phyloP scores from a whole-genome alignment of 2,329 filamentous ascomycete genomes.

The Curvularia verruculosa region DNA sequence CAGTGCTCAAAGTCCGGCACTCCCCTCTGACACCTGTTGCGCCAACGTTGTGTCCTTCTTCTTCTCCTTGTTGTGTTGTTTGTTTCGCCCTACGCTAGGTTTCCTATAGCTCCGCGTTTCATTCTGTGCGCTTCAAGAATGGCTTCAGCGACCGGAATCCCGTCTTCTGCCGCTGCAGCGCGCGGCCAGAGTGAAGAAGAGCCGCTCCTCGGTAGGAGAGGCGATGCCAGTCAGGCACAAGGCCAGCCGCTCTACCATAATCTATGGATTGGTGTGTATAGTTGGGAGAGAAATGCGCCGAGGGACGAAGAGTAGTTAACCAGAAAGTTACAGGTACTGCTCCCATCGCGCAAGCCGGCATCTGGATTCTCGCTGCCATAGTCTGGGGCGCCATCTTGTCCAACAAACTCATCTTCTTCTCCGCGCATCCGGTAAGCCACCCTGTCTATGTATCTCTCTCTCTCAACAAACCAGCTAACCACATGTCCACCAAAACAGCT shows the following conservation, averaged over 20 bases:
- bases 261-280: slow-evolving; percentile 71
- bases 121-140: slow-evolving; percentile 51
- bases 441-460: background rate
- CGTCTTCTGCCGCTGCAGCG: slow-evolving; percentile 54
- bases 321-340: slow-evolving; percentile 72
- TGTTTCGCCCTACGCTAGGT: no score
- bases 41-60: background rate
- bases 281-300: background rate
- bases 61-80: background rate
- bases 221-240: slow-evolving; percentile 74
- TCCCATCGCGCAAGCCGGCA: slow-evolving; percentile 77
- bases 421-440: slow-evolving; percentile 77
- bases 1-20: slow-evolving; percentile 20
- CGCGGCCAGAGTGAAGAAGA: slow-evolving; percentile 62
- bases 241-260: slow-evolving; percentile 71
- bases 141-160: slow-evolving; percentile 72
- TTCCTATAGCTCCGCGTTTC: background rate
- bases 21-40: slow-evolving; percentile 15
- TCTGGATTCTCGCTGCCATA: slow-evolving; percentile 74
- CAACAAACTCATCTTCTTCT: slow-evolving; percentile 78
- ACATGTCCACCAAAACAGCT: slow-evolving; percentile 45
- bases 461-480: slow-evolving; percentile 12
- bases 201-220: slow-evolving; percentile 72
- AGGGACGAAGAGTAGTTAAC: background rate
- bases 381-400: slow-evolving; percentile 80